Conservation (phyloP, 768 basidiomycete genomes). For the Boletus sp. region DNA sequence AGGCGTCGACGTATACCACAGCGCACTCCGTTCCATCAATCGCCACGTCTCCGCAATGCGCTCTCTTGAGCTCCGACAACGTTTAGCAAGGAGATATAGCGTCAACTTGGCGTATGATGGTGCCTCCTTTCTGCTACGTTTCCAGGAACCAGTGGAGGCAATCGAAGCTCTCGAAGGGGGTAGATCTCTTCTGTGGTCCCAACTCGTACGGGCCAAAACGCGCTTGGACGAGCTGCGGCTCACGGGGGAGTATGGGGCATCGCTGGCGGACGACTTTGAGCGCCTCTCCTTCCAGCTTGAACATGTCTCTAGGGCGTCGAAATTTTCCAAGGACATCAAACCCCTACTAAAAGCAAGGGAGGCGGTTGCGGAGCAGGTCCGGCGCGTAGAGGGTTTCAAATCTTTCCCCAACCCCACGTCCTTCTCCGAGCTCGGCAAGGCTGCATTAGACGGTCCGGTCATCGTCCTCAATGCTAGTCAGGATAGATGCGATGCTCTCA, state of each 20-base stretch:
- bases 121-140: conserved; percentile 26
- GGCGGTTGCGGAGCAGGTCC: conserved; percentile 26
- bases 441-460: conserved; percentile 33
- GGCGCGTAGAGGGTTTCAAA: conserved; percentile 31
- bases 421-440: conserved; percentile 27
- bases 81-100: conserved; percentile 9
- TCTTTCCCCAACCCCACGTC: conserved; percentile 26
- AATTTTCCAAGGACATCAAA: conserved; percentile 16
- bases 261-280: conserved; percentile 22
- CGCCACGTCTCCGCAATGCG: conserved; percentile 13
- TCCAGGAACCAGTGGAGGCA: conserved; percentile 21
- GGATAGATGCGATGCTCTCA: conserved; percentile 23
- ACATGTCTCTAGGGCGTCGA: conserved; percentile 6
- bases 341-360: conserved; percentile 27
- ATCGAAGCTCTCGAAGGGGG: conserved; percentile 32
- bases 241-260: conserved; percentile 14
- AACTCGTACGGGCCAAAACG: conserved; percentile 26
- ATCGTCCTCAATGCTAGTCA: conserved; percentile 32
- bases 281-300: conserved; percentile 17
- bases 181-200: conserved; percentile 34
- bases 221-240: conserved; percentile 26
- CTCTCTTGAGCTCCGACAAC: conserved; percentile 17
- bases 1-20: conserved; percentile 29
- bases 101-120: conserved; percentile 26
- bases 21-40: conserved; percentile 24